Evolutionary conservation across 345 rosid species (phyloP), one percentile per base, ranked within the genome.

Genomic region (Ricinus communis): DNA sequence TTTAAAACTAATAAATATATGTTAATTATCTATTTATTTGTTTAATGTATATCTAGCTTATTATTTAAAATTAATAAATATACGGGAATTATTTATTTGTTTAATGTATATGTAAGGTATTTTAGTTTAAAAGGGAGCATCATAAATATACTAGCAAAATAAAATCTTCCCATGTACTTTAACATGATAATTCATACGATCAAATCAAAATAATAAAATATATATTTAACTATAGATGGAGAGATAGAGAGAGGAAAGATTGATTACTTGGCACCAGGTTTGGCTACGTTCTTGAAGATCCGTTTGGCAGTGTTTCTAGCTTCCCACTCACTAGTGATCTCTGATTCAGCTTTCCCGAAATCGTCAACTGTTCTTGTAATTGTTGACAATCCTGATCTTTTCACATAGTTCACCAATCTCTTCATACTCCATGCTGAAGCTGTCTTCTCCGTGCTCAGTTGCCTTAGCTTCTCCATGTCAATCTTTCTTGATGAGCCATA

Each of bases 241-340:
- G 27, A 21, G 27, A 52, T 25, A 52, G 2, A 10, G 11, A 52
- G 25, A n/a, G 6, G 27, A 5, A 50, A 21, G 10, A 21, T 1
- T 3, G 1, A 19, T 79, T 72, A 86, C 89, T 77, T 85, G 75
- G 84, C 81, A 27, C 76, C 76, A 5, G 81, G 83, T 31, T 71
- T 82, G 28, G 89, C 83, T 0, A 86, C 85, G 19, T 86, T 77
- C 71, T 68, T 80, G 84, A 86, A 83, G 36, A 86, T 83, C 82
- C 83, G 70, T 16, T 75, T 77, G 40, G 87, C 89, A 66, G 66
- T 31, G 15, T 27, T 71, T 70, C 83, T 65, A 12, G 89, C 89
- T 28, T 78, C 84, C 89, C 84, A 74, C 75, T 86, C 85, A 53
- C 84, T 83, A 65, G 57, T 69, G 61, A 83, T 81, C 76, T 78